Evolutionary conservation across 176 grass and related monocot species (phyloP), one percentile per base, ranked within the genome.

Genomic region (Triticum turgidum): DNA sequence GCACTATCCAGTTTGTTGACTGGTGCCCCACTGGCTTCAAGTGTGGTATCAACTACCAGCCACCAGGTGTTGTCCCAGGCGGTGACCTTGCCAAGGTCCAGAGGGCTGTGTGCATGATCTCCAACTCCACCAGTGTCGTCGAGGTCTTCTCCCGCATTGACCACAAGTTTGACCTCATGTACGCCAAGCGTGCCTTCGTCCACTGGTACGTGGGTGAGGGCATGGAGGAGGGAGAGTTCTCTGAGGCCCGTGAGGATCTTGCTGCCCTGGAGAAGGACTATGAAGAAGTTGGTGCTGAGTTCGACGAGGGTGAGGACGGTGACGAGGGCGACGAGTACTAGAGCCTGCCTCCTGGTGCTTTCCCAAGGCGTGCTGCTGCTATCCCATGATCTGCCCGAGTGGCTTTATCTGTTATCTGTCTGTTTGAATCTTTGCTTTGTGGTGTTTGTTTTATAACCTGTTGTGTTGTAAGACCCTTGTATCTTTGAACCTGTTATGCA

Each of bases 41-140:
- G 88, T 89, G 88, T 2, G 83, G 83, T 6, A 89, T 89, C 83
- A 89, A 89, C 88, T 89, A 89, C 78, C 88, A 89, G 83, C 88
- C 88, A 0, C 88, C 88, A 0, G 81, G 88, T 7, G 83, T 89
- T 0, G 88, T 89, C 62, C 88, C 88, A 0, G 70, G 88, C 0
- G 88, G 88, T 0, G 88, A 89, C 34, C 83, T 89, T 0, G 88
- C 88, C 37, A 89, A 89, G 83, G 88, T 89, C 24, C 88, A 89
- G 88, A 85, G 88, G 12, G 88, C 88, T 0, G 88, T 89, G 83
- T 89, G 88, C 78, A 89, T 89, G 88, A 89, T 89, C 83, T 89
- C 88, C 62, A 89, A 89, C 78, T 89, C 88, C 49, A 89, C 88
- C 88, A 89, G 88, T 4, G 88, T 89, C 0, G 88, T 89, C 0